A percentile compares a stretch with the other conserved stretches of the same genome.
phyloP scores from a whole-genome alignment of 108 stramenopile genomes.

The Hondaea fermentalgiana region DNA sequence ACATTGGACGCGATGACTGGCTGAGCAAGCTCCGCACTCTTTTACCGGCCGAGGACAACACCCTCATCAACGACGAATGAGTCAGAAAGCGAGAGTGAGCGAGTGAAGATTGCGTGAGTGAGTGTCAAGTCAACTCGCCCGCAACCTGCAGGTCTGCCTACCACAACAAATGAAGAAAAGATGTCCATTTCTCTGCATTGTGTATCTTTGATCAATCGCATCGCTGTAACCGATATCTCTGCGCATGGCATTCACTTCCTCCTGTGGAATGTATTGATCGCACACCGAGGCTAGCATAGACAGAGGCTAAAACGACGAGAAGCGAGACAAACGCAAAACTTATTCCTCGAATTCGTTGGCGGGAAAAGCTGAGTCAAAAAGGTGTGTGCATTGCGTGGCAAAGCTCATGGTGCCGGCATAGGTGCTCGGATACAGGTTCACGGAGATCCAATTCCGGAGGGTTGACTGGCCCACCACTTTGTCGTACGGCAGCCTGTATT shows the following conservation, averaged over 20 bases:
- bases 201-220: too few relatives aligned
- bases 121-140: too few relatives aligned
- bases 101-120: too few relatives aligned
- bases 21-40: background rate
- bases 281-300: too few relatives aligned
- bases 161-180: too few relatives aligned
- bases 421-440: background rate
- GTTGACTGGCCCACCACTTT: background rate
- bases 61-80: slow-evolving; percentile 3
- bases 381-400: background rate
- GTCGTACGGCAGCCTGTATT: background rate
- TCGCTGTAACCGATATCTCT: too few relatives aligned
- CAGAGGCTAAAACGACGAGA: too few relatives aligned
- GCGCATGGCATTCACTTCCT: too few relatives aligned
- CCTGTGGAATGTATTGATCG: too few relatives aligned
- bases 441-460: background rate
- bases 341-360: background rate
- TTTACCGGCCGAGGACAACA: background rate
- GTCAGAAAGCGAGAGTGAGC: background rate
- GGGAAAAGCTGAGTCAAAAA: background rate
- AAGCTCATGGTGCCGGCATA: background rate
- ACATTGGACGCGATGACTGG: slow-evolving; percentile 4
- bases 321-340: background rate
- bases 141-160: too few relatives aligned
- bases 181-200: too few relatives aligned